Evolutionary conservation across 257 asterid species (phyloP).

Genomic region (Solanum peruvianum): DNA sequence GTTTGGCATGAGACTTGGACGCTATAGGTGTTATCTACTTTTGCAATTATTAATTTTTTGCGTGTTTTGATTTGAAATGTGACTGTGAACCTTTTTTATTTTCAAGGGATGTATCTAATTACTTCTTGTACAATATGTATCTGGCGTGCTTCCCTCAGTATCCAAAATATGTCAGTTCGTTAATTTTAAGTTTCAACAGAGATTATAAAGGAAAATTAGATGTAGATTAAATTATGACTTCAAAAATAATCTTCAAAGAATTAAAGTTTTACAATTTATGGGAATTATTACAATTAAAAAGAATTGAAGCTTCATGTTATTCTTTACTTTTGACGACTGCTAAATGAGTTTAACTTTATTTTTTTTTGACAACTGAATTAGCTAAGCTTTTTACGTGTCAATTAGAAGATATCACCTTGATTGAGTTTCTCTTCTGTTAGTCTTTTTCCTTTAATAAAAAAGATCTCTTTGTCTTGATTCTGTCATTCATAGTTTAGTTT

Average conservation of each 20-base stretch:
- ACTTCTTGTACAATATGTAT: not conserved
- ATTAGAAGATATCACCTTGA: not conserved
- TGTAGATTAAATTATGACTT: not conserved
- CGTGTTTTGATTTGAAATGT: not conserved
- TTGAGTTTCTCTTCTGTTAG: not conserved
- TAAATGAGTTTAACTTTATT: no score
- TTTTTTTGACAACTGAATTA: no score
- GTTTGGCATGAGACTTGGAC: not conserved
- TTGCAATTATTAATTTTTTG: not conserved
- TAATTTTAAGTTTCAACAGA: not conserved
- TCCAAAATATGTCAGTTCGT: not conserved
- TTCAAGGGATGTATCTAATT: not conserved
- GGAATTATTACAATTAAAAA: not conserved
- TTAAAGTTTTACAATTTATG: not conserved
- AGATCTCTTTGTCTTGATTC: not conserved
- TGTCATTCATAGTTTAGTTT: not conserved
- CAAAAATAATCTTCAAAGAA: not conserved
- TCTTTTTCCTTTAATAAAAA: not conserved
- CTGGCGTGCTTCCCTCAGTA: not conserved
- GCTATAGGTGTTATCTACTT: not conserved
- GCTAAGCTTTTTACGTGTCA: no score
- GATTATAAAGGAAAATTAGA: not conserved
- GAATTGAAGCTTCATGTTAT: not conserved
- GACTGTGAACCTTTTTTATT: not conserved
- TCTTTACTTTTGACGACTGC: no score